These are phyloP conservation scores for Russula compacta DNA, from an alignment of 768 basidiomycete species.

Conservation along the genomic window DNA sequence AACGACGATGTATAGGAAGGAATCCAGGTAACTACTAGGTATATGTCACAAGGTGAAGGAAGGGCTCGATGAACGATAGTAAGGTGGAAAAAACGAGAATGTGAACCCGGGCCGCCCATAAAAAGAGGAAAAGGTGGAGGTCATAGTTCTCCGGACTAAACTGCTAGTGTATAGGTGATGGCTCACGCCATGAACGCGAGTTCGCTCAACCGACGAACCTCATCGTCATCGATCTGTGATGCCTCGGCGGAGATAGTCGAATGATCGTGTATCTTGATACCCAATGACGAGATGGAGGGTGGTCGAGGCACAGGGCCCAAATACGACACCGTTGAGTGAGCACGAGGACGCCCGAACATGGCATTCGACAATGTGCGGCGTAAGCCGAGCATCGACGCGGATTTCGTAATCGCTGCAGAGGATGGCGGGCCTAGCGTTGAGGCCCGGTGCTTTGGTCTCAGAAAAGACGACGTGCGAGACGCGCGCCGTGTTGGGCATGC, in stretches of 20 bases:
- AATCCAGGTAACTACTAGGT: neutral
- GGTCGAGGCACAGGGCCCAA: neutral
- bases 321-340: neutral
- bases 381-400: constrained; percentile 1
- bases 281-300: constrained; percentile 34
- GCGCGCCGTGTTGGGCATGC: neutral
- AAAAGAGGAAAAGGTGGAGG: too few relatives aligned
- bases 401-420: neutral
- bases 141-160: neutral
- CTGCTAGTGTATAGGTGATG: neutral
- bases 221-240: constrained; percentile 52
- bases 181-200: constrained; percentile 45
- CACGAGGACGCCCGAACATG: neutral
- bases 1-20: neutral
- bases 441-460: neutral
- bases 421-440: neutral
- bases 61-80: neutral
- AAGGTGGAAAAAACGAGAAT: too few relatives aligned
- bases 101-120: neutral
- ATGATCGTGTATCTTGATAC: constrained; percentile 49
- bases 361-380: constrained; percentile 4
- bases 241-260: constrained; percentile 49
- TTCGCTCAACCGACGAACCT: constrained; percentile 61
- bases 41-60: neutral
- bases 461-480: constrained; percentile 1